Evolutionary conservation across 2,329 filamentous ascomycete species (phyloP), one percentile per base, ranked within the genome.

Genomic region (Claviceps spartinae): DNA sequence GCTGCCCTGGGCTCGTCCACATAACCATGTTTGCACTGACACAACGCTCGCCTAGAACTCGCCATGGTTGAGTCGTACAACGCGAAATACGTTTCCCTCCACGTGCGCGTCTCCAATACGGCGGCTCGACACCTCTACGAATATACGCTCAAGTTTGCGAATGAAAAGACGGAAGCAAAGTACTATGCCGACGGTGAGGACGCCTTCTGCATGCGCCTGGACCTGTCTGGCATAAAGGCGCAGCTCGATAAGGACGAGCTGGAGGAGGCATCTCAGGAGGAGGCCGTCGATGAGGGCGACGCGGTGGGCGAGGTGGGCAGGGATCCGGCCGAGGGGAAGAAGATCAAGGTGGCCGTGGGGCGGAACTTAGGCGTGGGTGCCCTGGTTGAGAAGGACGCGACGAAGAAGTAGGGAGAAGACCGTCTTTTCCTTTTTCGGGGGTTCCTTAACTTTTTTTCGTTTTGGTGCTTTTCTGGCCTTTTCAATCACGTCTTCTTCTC

Each of bases 141-240:
- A 61, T 86, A 94, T 65, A 96, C 90, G 0, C 81, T 96, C 1
- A 84, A 88, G 51, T 97, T 96, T 76, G 79, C 83, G 65, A 86
- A 87, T 59, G 88, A 93, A 58, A 93, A 89, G 73, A 82, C 85
- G 11, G 88, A 95, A 70, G 67, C 78, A 48, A 93, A 90, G 71
- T 95, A 95, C 78, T 98, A 98, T 67, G 93, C 93, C 53, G 93
- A 98, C 67, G 91, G 91, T 54, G 93, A 98, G 72, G 88, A 98
- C 72, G 93, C 93, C 40, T 95, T 83, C 66, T 86, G 82, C 64
- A 98, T 98, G 93, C 83, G 83, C 56, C 86, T 95, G 67, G 85
- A 97, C 62, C 77, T 98, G 44, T 72, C 78, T 54, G 73, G 76
- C 58, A 75, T 86, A 64, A 67, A 72, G 55, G 70, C 72, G 54